Conservation (phyloP, 352 stramenopile species). For the Pythium sp. region DNA sequence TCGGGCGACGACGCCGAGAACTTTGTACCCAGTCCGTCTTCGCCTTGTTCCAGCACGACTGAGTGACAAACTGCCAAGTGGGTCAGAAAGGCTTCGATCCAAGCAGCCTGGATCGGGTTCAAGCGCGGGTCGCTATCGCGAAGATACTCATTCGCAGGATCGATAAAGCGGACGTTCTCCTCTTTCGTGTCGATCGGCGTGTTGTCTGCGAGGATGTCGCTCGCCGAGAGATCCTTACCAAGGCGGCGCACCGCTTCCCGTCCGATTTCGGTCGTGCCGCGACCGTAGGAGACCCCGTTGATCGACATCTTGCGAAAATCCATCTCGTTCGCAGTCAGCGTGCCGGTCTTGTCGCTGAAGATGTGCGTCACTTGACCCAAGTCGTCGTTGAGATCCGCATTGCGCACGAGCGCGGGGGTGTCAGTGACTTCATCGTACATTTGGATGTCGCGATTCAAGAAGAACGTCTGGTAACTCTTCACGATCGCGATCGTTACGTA, state of each 20-base stretch:
- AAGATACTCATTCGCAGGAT: slow-evolving; percentile 61
- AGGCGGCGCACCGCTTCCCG: slow-evolving; percentile 65
- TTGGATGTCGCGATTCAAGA: slow-evolving; percentile 80
- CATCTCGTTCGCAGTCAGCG: slow-evolving; percentile 86
- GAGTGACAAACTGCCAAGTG: slow-evolving; percentile 85
- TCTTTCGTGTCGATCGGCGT: slow-evolving; percentile 48
- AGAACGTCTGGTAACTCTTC: slow-evolving; percentile 85
- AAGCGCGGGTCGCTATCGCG: slow-evolving; percentile 42
- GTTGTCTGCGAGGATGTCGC: slow-evolving; percentile 70
- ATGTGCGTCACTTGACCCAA: slow-evolving; percentile 87
- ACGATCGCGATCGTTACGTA: slow-evolving; percentile 89
- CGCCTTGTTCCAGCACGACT: slow-evolving; percentile 71
- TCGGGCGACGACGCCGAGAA: slow-evolving; percentile 84
- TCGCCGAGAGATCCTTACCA: slow-evolving; percentile 74
- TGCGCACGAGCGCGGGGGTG: slow-evolving; percentile 77
- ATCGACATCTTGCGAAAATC: slow-evolving; percentile 88
- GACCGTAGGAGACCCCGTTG: slow-evolving; percentile 76
- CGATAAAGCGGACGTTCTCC: slow-evolving; percentile 82
- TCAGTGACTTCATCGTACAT: slow-evolving; percentile 85
- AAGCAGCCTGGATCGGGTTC: slow-evolving; percentile 53
- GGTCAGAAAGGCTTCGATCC: slow-evolving; percentile 81
- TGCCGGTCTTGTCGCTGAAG: slow-evolving; percentile 88
- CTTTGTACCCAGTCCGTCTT: slow-evolving; percentile 32
- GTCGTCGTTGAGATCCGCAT: slow-evolving; percentile 85
- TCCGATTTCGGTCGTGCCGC: slow-evolving; percentile 82